Conservation (phyloP, 352 stramenopile genomes). For the Globisporangium carolinianum region DNA sequence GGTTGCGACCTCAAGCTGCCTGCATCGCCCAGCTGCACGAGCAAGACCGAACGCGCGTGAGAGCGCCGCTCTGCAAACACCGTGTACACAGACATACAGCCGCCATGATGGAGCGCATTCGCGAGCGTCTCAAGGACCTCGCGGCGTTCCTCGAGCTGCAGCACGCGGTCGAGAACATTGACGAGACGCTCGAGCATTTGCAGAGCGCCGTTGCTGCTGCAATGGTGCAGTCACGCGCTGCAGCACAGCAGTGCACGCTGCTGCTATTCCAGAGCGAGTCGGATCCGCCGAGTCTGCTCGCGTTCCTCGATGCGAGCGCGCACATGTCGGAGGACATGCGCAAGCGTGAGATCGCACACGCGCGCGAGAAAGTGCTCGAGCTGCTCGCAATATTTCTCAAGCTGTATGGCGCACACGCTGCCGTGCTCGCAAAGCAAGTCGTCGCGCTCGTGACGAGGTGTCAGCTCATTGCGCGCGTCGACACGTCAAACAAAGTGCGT, state of each 20-base stretch:
- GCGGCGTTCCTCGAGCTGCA: conserved; percentile 47
- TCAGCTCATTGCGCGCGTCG: conserved; percentile 42
- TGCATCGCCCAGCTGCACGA: too few species aligned
- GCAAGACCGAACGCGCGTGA: too few species aligned
- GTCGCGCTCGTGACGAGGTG: conserved; percentile 32
- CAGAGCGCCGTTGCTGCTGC: conserved; percentile 29
- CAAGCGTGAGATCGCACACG: conserved; percentile 49
- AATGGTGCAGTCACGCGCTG: conserved; percentile 51
- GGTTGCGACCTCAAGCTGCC: too few species aligned
- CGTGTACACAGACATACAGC: neutral
- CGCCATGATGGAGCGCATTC: conserved; percentile 15
- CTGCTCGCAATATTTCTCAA: conserved; percentile 47
- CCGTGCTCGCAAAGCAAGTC: conserved; percentile 43
- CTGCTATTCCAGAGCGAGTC: conserved; percentile 42
- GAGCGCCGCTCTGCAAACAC: neutral
- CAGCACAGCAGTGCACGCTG: conserved; percentile 59
- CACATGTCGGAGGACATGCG: conserved; percentile 39
- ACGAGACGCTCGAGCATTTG: conserved; percentile 56
- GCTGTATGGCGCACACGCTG: conserved; percentile 32
- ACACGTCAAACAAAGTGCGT: conserved; percentile 67
- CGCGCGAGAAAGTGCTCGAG: conserved; percentile 39
- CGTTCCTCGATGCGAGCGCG: conserved; percentile 47
- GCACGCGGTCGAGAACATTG: conserved; percentile 53
- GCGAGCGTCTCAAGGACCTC: conserved; percentile 54
- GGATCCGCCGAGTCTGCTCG: conserved; percentile 42